Evolutionary conservation across 495 filamentous ascomycete genomes (phyloP).

Genomic region (Penicillium bialowiezense): DNA sequence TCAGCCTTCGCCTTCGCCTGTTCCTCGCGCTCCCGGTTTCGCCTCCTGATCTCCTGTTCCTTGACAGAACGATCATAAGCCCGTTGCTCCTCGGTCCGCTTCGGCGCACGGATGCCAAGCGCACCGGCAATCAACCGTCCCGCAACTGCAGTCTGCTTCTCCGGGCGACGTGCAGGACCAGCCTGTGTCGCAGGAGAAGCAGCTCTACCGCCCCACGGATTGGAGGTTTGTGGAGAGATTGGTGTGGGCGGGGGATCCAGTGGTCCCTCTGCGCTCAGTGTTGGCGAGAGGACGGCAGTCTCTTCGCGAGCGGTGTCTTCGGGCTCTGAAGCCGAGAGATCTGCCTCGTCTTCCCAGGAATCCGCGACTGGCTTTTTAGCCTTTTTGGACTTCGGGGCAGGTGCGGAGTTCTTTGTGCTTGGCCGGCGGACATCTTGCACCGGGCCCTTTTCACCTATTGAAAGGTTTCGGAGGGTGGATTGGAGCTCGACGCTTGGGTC

Average conservation of each 20-base stretch:
- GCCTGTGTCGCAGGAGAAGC: constrained; percentile 18
- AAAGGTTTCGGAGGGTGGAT: constrained; percentile 43
- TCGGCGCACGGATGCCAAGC: constrained; percentile 76
- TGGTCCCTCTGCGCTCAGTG: constrained; percentile 37
- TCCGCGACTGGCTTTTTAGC: constrained; percentile 55
- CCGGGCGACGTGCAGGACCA: constrained; percentile 54
- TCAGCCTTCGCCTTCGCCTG: constrained; percentile 62
- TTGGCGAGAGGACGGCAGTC: constrained; percentile 25
- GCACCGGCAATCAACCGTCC: constrained; percentile 86
- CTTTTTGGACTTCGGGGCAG: constrained; percentile 36
- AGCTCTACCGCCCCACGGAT: constrained; percentile 18
- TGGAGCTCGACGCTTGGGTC: constrained; percentile 37
- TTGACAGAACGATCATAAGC: constrained; percentile 81
- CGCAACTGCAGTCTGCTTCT: constrained; percentile 91
- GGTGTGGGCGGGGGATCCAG: constrained; percentile 61
- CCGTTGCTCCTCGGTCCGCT: constrained; percentile 80
- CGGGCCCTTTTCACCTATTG: constrained; percentile 38
- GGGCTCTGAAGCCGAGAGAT: constrained; percentile 30
- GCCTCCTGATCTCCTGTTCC: constrained; percentile 78
- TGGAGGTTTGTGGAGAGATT: constrained; percentile 47
- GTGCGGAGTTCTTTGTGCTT: constrained; percentile 14
- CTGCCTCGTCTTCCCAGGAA: constrained; percentile 82
- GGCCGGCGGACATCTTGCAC: constrained; percentile 33
- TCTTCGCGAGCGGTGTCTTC: constrained; percentile 27
- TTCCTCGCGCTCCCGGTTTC: constrained; percentile 69